Conservation (phyloP, 169 alveolate genomes). For the Babesia divergens region DNA sequence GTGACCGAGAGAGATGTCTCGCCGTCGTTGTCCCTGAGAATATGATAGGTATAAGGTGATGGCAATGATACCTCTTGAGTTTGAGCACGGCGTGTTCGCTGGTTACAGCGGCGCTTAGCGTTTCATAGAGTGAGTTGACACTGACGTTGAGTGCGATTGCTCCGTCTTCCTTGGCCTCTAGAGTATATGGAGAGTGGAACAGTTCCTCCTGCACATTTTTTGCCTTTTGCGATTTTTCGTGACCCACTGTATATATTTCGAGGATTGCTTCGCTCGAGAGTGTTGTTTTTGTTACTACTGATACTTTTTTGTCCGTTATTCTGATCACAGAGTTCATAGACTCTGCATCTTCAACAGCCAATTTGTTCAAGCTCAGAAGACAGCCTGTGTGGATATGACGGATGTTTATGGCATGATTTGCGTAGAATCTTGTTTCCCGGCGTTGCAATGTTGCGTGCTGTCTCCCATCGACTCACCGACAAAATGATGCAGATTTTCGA, state of each 20-base stretch:
- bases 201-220: constrained; percentile 32
- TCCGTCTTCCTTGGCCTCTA: constrained; percentile 17
- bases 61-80: constrained; percentile 27
- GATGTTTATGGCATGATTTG: not conserved
- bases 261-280: not conserved
- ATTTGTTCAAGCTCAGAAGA: constrained; percentile 14
- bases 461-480: constrained; percentile 18
- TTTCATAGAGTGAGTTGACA: constrained; percentile 44
- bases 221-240: not conserved
- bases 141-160: constrained; percentile 38
- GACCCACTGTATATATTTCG: constrained; percentile 10
- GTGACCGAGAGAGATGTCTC: constrained; percentile 38
- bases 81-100: constrained; percentile 44
- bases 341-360: not conserved
- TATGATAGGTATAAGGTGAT: not conserved
- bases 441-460: too few species aligned
- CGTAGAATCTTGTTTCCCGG: too few species aligned
- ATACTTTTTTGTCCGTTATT: not conserved
- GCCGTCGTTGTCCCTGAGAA: constrained; percentile 3
- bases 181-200: constrained; percentile 25
- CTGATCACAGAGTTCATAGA: constrained; percentile 2
- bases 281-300: constrained; percentile 10
- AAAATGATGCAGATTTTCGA: constrained; percentile 48
- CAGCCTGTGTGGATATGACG: not conserved
- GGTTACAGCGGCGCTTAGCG: constrained; percentile 50